Evolutionary conservation across 75 land plant species (phyloP), one percentile per base, ranked within the genome.

Genomic region (Picea glauca): DNA sequence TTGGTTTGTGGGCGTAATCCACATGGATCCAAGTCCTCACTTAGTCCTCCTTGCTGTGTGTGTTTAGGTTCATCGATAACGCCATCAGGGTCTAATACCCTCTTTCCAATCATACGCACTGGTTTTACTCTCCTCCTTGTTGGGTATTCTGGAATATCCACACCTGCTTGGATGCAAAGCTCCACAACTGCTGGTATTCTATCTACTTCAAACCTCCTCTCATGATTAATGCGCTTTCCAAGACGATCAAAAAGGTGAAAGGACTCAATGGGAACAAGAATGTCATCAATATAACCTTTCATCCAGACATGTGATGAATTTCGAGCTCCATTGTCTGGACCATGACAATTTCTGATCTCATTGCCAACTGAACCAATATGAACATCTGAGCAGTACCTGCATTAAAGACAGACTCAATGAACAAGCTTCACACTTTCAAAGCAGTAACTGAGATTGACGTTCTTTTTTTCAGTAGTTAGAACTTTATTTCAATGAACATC

Each of bases 111-210:
- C 89, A 88, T 86, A 38, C 84, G 72, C 31, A 91, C 77, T 11
- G 91, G 95, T 20, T 31, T 38, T 38, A 80, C 81, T 77, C 92
- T 80, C 57, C 93, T 75, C 2, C 88, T 81, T 18, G 90, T 79
- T 78, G 91, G 89, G 65, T 88, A 91, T 72, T 84, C 85, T 76
- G 87, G 90, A 61, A 91, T 20, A 20, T 91, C 93, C 11, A 91
- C 93, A 79, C 93, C 90, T 17, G 93, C 94, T 74, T 92, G 95
- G 74, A 93, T 85, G 84, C 93, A 93, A 26, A 93, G 88, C 79
- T 93, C 95, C 1, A 93, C 89, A 46, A 91, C 84, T 58, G 93
- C 95, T 13, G 95, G 95, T 46, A 93, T 91, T 65, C 91, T 86
- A 58, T 88, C 89, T 82, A 91, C 84, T 62, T 80, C 64, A 63